A percentile compares a stretch with the other conserved stretches of the same genome.
Conservation (phyloP, 495 filamentous ascomycete species). For the Penicillium pancosmium region DNA sequence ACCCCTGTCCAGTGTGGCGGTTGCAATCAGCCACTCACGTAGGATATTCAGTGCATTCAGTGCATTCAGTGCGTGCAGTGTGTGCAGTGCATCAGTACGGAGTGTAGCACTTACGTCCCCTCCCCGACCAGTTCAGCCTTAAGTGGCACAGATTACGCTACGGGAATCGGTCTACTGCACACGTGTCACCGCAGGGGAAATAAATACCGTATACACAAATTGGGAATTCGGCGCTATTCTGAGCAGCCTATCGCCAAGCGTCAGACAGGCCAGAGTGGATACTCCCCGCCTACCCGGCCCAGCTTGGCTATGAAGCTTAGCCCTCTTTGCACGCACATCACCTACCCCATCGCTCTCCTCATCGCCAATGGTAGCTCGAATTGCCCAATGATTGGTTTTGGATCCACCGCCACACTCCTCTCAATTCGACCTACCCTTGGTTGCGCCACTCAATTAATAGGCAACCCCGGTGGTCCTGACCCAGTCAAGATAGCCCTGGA, state of each 20-base stretch:
- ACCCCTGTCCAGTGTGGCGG: background rate
- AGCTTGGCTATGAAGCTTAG: conserved; percentile 4
- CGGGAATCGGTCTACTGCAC: background rate
- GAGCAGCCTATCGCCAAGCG: background rate
- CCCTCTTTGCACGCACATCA: conserved; percentile 8
- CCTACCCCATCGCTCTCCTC: background rate
- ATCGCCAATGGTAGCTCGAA: background rate
- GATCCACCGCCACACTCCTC: conserved; percentile 5
- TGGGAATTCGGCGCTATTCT: conserved; percentile 3
- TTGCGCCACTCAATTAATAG: background rate
- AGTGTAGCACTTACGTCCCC: too few relatives aligned
- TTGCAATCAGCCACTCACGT: background rate
- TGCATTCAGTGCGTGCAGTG: too few relatives aligned
- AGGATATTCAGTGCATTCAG: background rate
- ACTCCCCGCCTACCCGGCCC: background rate
- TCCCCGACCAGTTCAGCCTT: too few relatives aligned
- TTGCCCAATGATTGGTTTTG: background rate
- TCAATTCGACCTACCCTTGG: background rate
- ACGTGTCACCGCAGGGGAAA: conserved; percentile 1
- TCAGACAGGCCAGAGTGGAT: background rate
- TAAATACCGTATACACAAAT: background rate
- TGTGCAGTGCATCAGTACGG: too few relatives aligned
- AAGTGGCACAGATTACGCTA: background rate
- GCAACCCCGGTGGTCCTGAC: background rate
- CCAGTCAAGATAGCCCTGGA: background rate